Evolutionary conservation across 2,329 filamentous ascomycete species (phyloP).

Genomic region (Didymella sp.): DNA sequence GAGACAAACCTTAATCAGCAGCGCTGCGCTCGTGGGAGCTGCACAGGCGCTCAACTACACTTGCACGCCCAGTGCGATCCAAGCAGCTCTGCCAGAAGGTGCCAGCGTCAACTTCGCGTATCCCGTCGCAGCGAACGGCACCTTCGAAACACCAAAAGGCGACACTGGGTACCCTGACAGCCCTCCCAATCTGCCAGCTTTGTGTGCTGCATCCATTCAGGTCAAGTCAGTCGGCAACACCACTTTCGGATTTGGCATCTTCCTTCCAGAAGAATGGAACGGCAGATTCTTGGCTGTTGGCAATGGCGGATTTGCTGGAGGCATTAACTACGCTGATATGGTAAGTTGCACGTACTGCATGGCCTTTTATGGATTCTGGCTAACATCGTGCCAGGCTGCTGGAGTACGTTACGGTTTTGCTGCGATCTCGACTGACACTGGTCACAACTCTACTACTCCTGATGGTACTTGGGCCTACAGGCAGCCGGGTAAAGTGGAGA

Average conservation of each 20-base stretch:
- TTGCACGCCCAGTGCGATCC: slow-evolving; percentile 46
- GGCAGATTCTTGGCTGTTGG: slow-evolving; percentile 50
- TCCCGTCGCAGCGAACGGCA: slow-evolving; percentile 43
- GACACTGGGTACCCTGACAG: slow-evolving; percentile 52
- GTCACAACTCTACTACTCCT: slow-evolving; percentile 50
- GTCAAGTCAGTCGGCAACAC: slow-evolving; percentile 45
- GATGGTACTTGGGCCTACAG: slow-evolving; percentile 51
- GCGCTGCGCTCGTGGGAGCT: slow-evolving; percentile 26
- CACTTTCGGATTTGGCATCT: slow-evolving; percentile 50
- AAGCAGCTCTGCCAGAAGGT: slow-evolving; percentile 42
- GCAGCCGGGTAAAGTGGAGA: slow-evolving; percentile 46
- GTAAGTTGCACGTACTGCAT: slow-evolving; percentile 30
- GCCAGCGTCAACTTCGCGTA: slow-evolving; percentile 49
- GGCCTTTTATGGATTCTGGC: background rate
- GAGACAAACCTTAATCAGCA: slow-evolving; percentile 25
- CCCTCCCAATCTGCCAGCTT: slow-evolving; percentile 47
- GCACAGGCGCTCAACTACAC: slow-evolving; percentile 40
- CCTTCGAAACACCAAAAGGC: slow-evolving; percentile 47
- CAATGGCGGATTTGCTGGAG: slow-evolving; percentile 57
- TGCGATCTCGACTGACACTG: slow-evolving; percentile 55
- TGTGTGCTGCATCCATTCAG: slow-evolving; percentile 50
- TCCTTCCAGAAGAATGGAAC: slow-evolving; percentile 51
- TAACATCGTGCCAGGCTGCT: slow-evolving; percentile 23
- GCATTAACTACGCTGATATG: slow-evolving; percentile 60
- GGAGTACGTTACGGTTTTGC: slow-evolving; percentile 53